These are phyloP conservation scores for Cicer cuneatum DNA, from an alignment of 306 rosid genomes.

Conservation along the genomic window DNA sequence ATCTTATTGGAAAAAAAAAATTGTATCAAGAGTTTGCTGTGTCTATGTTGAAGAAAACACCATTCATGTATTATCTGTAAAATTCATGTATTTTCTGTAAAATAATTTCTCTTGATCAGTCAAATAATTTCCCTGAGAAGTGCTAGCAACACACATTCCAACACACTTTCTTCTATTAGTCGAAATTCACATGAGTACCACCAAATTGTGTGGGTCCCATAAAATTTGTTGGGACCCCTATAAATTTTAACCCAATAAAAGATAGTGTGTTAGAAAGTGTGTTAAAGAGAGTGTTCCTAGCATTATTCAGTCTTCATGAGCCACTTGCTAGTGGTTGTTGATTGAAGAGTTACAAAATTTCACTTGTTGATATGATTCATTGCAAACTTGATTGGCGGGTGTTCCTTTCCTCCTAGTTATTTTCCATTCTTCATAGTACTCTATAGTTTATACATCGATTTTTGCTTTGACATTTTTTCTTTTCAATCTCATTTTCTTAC, in stretches of 20 bases:
- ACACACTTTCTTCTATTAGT: too few relatives aligned
- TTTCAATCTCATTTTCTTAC: slow-evolving; percentile 10
- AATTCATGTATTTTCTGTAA: too few relatives aligned
- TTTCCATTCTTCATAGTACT: slow-evolving; percentile 4
- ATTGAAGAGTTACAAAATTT: slow-evolving; percentile 18
- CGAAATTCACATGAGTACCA: too few relatives aligned
- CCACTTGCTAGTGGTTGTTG: not conserved
- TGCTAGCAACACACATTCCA: too few relatives aligned
- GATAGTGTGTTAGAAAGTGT: too few relatives aligned
- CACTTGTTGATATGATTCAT: not conserved
- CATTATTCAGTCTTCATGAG: not conserved
- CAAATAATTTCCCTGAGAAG: not conserved
- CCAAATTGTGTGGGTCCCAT: too few relatives aligned
- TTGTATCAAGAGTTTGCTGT: not conserved
- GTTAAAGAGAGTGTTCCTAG: too few relatives aligned
- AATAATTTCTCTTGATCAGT: not conserved
- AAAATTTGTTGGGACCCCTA: too few relatives aligned
- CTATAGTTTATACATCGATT: not conserved
- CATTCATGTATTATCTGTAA: not conserved
- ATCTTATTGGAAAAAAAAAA: too few relatives aligned
- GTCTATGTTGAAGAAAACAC: not conserved
- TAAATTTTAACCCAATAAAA: too few relatives aligned
- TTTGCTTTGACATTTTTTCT: slow-evolving; percentile 22
- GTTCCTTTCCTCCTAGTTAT: not conserved
- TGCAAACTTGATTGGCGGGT: slow-evolving; percentile 1